Evolutionary conservation across 805 yeast genomes (phyloP), one percentile per base, ranked within the genome.

Genomic region (Nematodospora valgi): DNA sequence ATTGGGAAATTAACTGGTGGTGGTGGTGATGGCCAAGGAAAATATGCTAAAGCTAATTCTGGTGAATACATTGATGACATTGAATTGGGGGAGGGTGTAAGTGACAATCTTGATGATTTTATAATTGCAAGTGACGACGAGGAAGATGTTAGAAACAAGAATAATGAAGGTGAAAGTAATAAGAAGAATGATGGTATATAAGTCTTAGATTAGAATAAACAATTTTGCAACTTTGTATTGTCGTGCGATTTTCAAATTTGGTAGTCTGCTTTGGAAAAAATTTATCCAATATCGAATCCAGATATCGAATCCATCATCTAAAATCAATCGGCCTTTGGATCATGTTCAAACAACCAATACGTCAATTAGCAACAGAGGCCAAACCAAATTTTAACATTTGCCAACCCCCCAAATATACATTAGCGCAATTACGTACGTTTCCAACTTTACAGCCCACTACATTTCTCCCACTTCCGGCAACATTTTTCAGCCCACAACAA

Each of bases 381-480:
- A 24, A 22, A n/a, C 4, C 37, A 8, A 6, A 28, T 14, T 58
- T 62, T 37, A 51, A 57, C 23, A 38, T 57, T 19, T 49, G 52
- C 15, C 43, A 48, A 27, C 86, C 93, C 18, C 83, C 94, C 18
- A 66, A 72, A 44, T 86, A 76, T 49, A 86, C 89, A 0, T 65
- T 91, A 41, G 78, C 94, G 8, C 74, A 95, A 2, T 59, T 86
- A 35, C 76, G 96, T 41, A 58, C 80, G 20, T 93, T 93, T 61
- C 98, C 99, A 23, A 82, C 95, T 4, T 70, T 93, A 39, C 95
- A 88, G 59, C 98, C 99, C 21, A 71, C 75, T 35, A 58, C 77
- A 7, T 73, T 85, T 47, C 73, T 84, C 40, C 93, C 97, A 12
- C 79, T 89, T 24, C 84, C 93, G 23, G 58, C 83, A 3, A 54